Conservation (phyloP, 106 monocot genomes). For the Gastrodia elata region DNA sequence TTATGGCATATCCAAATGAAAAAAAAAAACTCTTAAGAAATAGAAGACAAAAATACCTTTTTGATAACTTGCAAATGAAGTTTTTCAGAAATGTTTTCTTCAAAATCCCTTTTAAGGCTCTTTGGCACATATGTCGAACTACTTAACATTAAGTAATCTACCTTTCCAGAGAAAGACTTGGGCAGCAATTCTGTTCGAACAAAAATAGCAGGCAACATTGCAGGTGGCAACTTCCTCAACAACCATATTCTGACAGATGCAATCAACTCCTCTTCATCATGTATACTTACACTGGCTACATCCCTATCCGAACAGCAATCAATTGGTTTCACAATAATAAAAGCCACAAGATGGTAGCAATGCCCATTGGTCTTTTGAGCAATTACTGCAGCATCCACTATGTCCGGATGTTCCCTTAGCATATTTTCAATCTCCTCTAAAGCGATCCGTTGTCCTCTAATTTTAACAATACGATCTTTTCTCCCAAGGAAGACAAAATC, state of each 20-base stretch:
- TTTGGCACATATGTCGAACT: slow-evolving; percentile 18
- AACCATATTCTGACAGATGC: slow-evolving; percentile 53
- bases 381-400: slow-evolving; percentile 63
- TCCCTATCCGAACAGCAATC: background rate
- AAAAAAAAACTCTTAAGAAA: background rate
- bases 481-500: slow-evolving; percentile 67
- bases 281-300: slow-evolving; percentile 1
- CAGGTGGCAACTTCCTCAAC: slow-evolving; percentile 47
- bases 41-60: slow-evolving; percentile 32
- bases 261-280: slow-evolving; percentile 19
- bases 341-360: slow-evolving; percentile 32
- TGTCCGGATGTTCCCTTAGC: slow-evolving; percentile 56
- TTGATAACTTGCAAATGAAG: slow-evolving; percentile 47
- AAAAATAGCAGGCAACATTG: slow-evolving; percentile 60
- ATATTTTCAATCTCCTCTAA: slow-evolving; percentile 74
- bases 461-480: slow-evolving; percentile 70
- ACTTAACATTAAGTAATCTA: slow-evolving; percentile 55
- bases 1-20: background rate
- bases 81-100: slow-evolving; percentile 11
- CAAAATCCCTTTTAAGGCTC: slow-evolving; percentile 4
- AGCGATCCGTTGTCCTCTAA: slow-evolving; percentile 75
- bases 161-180: slow-evolving; percentile 55
- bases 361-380: slow-evolving; percentile 16
- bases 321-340: slow-evolving; percentile 33
- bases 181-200: slow-evolving; percentile 36